Percentiles rank a stretch among this genome's conserved stretches.
phyloP scores from a whole-genome alignment of 768 basidiomycete species.

The Kwoniella heveanensis region DNA sequence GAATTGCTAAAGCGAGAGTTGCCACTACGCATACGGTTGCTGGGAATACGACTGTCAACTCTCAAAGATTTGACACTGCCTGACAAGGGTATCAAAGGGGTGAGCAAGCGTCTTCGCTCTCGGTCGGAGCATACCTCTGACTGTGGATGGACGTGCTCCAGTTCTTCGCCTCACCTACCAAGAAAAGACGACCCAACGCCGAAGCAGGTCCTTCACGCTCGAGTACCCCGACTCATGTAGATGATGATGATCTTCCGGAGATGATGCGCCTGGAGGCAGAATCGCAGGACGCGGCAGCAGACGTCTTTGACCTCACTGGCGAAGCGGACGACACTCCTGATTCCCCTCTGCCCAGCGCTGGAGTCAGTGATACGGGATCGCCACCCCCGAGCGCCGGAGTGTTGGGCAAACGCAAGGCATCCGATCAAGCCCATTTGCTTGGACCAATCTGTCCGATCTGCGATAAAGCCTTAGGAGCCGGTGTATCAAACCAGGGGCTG shows the following conservation, averaged over 20 bases:
- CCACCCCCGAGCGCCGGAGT: slow-evolving; percentile 3
- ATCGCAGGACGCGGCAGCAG: slow-evolving; percentile 14
- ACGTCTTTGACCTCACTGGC: slow-evolving; percentile 25
- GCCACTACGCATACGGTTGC: slow-evolving; percentile 76
- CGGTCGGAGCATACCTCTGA: too few species aligned
- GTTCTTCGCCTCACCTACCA: slow-evolving; percentile 50
- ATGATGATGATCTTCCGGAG: slow-evolving; percentile 17
- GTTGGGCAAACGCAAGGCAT: slow-evolving; percentile 21
- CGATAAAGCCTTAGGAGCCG: slow-evolving; percentile 60
- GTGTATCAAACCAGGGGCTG: slow-evolving; percentile 71
- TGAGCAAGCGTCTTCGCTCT: slow-evolving; percentile 55
- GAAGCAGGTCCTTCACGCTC: slow-evolving; percentile 32
- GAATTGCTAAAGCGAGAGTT: slow-evolving; percentile 78
- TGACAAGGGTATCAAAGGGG: slow-evolving; percentile 71
- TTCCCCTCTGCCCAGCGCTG: slow-evolving; percentile 16
- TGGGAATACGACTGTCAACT: slow-evolving; percentile 85
- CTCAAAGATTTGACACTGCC: slow-evolving; percentile 74
- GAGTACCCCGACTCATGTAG: slow-evolving; percentile 3
- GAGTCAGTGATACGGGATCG: slow-evolving; percentile 1
- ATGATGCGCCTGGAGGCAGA: slow-evolving; percentile 14
- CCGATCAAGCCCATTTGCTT: slow-evolving; percentile 26
- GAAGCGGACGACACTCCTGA: slow-evolving; percentile 26
- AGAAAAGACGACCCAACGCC: slow-evolving; percentile 56
- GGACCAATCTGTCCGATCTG: slow-evolving; percentile 73
- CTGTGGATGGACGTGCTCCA: too few species aligned